Percentiles rank a stretch among this genome's conserved stretches.
Conservation (phyloP, 2,329 filamentous ascomycete species). For the Xylariaceae sp. region DNA sequence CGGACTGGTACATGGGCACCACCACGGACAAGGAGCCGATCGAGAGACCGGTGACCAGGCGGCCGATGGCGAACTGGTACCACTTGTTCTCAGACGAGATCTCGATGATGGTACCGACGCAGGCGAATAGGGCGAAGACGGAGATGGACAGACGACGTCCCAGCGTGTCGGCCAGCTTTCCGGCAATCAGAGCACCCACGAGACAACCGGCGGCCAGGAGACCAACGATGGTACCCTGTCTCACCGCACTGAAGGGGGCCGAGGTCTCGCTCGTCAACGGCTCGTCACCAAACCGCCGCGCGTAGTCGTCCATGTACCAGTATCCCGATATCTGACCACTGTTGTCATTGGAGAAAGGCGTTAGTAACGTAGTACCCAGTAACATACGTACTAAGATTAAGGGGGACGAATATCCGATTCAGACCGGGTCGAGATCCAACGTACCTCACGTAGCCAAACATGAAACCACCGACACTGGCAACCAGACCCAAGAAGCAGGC, state of each 20-base stretch:
- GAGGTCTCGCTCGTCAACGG: constrained; percentile 33
- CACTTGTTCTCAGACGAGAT: constrained; percentile 51
- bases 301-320: constrained; percentile 54
- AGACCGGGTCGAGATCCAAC: constrained; percentile 18
- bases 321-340: constrained; percentile 59
- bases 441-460: constrained; percentile 53
- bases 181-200: constrained; percentile 52
- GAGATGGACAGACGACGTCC: constrained; percentile 59
- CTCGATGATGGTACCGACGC: constrained; percentile 59
- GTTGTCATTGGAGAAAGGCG: constrained; percentile 4
- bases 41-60: constrained; percentile 60
- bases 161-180: constrained; percentile 55
- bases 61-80: constrained; percentile 61
- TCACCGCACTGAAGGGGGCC: constrained; percentile 46
- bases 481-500: constrained; percentile 46
- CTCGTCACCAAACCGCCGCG: constrained; percentile 45
- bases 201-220: constrained; percentile 57
- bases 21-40: constrained; percentile 60
- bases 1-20: constrained; percentile 64
- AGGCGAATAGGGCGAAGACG: constrained; percentile 57
- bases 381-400: too few species aligned
- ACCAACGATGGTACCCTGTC: constrained; percentile 59
- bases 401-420: too few species aligned
- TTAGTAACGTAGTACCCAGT: too few species aligned
- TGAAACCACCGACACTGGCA: constrained; percentile 51